Conservation (phyloP, 1,139 yeast species). For the Kurtzmaniella quercitrusa region DNA sequence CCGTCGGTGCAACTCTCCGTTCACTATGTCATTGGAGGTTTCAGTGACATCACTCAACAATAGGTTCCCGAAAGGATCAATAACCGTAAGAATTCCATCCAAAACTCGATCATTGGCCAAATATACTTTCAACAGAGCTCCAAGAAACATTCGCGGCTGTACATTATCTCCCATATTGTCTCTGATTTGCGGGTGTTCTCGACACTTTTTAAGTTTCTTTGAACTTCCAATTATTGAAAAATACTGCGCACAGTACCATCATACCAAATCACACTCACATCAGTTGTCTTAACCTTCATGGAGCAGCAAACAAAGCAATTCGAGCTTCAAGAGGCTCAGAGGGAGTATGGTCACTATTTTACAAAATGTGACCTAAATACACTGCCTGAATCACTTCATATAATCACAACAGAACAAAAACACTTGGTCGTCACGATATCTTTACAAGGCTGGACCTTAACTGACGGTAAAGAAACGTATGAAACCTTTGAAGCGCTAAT, state of each 20-base stretch:
- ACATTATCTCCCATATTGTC: constrained; percentile 2
- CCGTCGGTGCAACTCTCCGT: constrained; percentile 24
- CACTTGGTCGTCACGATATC: constrained; percentile 26
- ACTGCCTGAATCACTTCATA: not conserved
- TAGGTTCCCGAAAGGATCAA: constrained; percentile 46
- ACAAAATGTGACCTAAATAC: not conserved
- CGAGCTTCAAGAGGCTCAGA: constrained; percentile 23
- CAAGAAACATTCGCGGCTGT: constrained; percentile 28
- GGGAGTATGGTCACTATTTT: constrained; percentile 29
- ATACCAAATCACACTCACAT: no score
- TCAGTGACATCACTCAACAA: constrained; percentile 35
- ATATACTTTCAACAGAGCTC: constrained; percentile 25
- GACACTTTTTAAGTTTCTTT: not conserved
- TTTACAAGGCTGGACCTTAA: constrained; percentile 31
- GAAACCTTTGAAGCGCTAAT: constrained; percentile 48
- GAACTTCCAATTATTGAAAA: not conserved
- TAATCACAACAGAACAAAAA: constrained; percentile 18
- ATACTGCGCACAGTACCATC: no score
- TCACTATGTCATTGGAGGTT: constrained; percentile 25
- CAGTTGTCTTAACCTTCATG: no score
- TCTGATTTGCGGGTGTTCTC: not conserved
- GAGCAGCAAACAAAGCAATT: constrained; percentile 13
- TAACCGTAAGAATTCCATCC: constrained; percentile 39
- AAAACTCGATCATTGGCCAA: constrained; percentile 30
- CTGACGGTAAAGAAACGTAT: constrained; percentile 14